These are phyloP conservation scores for Fraxinus quadrangulata DNA, from an alignment of 257 asterid species.

Conservation along the genomic window DNA sequence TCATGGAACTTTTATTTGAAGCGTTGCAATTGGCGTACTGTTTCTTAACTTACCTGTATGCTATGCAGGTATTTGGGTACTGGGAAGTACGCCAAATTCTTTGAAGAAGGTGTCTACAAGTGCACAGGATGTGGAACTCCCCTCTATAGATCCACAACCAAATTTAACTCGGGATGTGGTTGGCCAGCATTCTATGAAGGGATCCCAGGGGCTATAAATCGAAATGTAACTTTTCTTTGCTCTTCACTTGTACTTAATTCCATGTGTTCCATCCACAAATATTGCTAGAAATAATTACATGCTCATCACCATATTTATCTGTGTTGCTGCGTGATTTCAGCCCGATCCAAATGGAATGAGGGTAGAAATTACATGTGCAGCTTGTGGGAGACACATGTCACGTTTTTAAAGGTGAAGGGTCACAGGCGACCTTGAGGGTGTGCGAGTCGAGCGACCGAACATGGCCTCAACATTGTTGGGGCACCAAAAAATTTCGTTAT, in stretches of 20 bases:
- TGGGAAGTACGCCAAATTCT: slow-evolving; percentile 75
- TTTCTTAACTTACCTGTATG: not conserved
- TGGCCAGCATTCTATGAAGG: slow-evolving; percentile 98
- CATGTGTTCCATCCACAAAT: not conserved
- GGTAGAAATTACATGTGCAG: slow-evolving; percentile 81
- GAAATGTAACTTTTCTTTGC: slow-evolving; percentile 43
- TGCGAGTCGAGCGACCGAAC: too few relatives aligned
- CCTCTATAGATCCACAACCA: slow-evolving; percentile 73
- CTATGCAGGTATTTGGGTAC: slow-evolving; percentile 72
- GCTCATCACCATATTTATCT: not conserved
- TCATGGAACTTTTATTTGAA: not conserved
- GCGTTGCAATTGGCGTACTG: not conserved
- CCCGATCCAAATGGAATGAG: slow-evolving; percentile 84
- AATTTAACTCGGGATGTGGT: slow-evolving; percentile 88
- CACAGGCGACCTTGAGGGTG: too few relatives aligned
- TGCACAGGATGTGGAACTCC: slow-evolving; percentile 94
- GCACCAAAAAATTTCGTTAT: too few relatives aligned
- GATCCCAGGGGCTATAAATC: slow-evolving; percentile 83
- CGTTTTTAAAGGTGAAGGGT: slow-evolving; percentile 81
- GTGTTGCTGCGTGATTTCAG: slow-evolving; percentile 37
- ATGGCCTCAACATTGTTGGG: too few relatives aligned
- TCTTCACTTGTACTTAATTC: not conserved
- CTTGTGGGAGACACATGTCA: slow-evolving; percentile 98
- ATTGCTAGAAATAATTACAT: not conserved
- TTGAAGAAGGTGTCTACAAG: slow-evolving; percentile 61